Conservation (phyloP, 2,329 filamentous ascomycete species). For the Diaporthe sp. region DNA sequence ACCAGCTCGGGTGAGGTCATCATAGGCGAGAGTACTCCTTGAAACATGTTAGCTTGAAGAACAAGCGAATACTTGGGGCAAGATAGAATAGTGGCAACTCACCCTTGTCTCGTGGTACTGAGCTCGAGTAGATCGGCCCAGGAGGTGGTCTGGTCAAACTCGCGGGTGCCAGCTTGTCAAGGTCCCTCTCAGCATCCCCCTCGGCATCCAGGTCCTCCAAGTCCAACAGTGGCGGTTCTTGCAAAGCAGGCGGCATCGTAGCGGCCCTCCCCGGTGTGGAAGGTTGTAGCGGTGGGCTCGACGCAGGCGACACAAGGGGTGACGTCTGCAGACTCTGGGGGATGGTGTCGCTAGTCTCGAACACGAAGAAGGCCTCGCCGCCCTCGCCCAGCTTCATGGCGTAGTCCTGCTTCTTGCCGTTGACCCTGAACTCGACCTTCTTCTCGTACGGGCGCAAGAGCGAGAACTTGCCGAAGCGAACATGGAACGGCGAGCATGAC, state of each 20-base stretch:
- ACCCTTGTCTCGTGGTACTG: slow-evolving; percentile 51
- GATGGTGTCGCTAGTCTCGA: slow-evolving; percentile 92
- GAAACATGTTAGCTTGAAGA: slow-evolving; percentile 39
- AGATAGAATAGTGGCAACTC: slow-evolving; percentile 21
- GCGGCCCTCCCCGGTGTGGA: slow-evolving; percentile 50
- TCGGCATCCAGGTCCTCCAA: slow-evolving; percentile 61
- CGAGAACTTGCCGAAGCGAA: slow-evolving; percentile 98
- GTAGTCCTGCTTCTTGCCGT: slow-evolving; percentile 90
- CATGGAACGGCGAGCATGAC: slow-evolving; percentile 96
- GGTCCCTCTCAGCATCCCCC: slow-evolving; percentile 55
- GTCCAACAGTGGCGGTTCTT: slow-evolving; percentile 79
- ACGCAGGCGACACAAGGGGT: slow-evolving; percentile 89
- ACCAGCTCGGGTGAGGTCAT: slow-evolving; percentile 66
- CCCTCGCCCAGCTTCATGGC: slow-evolving; percentile 99
- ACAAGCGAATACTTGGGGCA: slow-evolving; percentile 1
- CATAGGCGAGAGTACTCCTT: slow-evolving; percentile 65
- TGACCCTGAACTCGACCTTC: slow-evolving; percentile 98
- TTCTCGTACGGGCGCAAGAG: slow-evolving; percentile 95
- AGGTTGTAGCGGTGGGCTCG: slow-evolving; percentile 78
- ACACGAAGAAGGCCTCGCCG: slow-evolving; percentile 98
- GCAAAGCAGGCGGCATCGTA: slow-evolving; percentile 59
- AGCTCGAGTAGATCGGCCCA: slow-evolving; percentile 54
- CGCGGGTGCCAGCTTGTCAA: slow-evolving; percentile 52
- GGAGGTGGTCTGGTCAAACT: slow-evolving; percentile 59
- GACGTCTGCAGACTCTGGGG: slow-evolving; percentile 96